Conservation (phyloP, 208 protist genomes). For the Crithidia brevicula region DNA sequence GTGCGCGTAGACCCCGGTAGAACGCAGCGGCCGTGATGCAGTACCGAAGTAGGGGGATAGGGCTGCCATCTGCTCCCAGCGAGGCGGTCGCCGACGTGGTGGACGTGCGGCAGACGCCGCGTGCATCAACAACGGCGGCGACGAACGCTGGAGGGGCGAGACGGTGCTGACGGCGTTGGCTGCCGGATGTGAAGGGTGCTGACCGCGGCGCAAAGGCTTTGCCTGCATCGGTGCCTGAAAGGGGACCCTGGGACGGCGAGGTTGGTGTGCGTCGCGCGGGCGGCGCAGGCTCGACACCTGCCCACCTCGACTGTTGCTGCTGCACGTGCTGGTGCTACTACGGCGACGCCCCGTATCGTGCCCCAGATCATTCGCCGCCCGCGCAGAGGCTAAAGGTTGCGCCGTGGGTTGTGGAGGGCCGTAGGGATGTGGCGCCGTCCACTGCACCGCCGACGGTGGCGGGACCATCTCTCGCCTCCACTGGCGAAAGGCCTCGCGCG, state of each 20-base stretch:
- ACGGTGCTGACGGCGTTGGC: no score
- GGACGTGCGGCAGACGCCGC: background rate
- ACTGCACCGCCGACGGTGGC: background rate
- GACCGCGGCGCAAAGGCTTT: no score
- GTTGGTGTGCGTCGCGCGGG: background rate
- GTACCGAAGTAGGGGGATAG: conserved; percentile 15
- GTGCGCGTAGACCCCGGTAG: conserved; percentile 4
- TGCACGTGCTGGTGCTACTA: background rate
- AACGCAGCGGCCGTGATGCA: background rate
- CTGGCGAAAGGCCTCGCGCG: background rate
- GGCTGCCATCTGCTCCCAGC: conserved; percentile 5
- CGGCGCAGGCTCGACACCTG: background rate
- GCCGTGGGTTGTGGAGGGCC: no score
- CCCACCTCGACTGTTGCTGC: background rate
- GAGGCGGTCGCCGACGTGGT: background rate
- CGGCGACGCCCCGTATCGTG: no score
- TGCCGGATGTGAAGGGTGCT: no score
- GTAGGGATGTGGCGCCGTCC: conserved; percentile 12
- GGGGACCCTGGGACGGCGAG: background rate
- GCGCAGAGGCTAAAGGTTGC: no score
- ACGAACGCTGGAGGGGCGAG: no score
- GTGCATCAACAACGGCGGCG: background rate
- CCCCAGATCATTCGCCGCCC: no score
- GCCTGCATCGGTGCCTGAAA: no score
- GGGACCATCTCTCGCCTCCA: conserved; percentile 15